A percentile compares a stretch with the other conserved stretches of the same genome.
These are phyloP conservation scores for Wickerhamia fluorescens DNA, from an alignment of 805 yeast species.

Conservation along the genomic window DNA sequence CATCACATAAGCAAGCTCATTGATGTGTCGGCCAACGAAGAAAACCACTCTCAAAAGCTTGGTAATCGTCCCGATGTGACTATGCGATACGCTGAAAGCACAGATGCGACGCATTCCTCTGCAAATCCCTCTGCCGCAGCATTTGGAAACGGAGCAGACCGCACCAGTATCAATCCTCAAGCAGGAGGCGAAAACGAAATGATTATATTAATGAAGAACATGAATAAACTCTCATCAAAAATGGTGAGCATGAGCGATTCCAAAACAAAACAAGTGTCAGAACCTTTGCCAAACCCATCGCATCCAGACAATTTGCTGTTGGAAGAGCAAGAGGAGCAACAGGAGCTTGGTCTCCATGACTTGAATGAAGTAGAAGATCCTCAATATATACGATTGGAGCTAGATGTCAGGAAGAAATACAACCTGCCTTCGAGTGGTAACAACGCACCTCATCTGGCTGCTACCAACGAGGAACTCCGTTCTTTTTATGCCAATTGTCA, in stretches of 20 bases:
- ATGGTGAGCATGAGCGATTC: constrained; percentile 44
- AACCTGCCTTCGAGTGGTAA: constrained; percentile 19
- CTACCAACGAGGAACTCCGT: constrained; percentile 12
- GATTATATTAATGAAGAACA: constrained; percentile 70
- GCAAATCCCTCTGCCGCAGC: background rate
- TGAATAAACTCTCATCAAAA: constrained; percentile 80
- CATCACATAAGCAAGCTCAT: constrained; percentile 60
- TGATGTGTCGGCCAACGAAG: constrained; percentile 74
- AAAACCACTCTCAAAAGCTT: constrained; percentile 65
- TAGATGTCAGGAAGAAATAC: constrained; percentile 21
- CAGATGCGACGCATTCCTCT: constrained; percentile 1
- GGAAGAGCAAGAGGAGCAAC: constrained; percentile 5
- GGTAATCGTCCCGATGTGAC: constrained; percentile 88
- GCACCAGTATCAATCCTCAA: constrained; percentile 2
- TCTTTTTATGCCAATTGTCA: constrained; percentile 10
- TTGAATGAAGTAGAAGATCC: constrained; percentile 40
- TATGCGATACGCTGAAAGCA: constrained; percentile 56
- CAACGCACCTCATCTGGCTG: constrained; percentile 16
- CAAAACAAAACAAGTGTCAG: constrained; percentile 5
- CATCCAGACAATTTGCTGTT: background rate
- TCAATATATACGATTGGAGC: constrained; percentile 46
- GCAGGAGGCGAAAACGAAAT: constrained; percentile 46
- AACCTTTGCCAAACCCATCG: background rate
- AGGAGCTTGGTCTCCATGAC: constrained; percentile 46
- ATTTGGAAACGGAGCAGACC: too few species aligned